Base-by-base conservation (phyloP, 1,139 yeast species). In the Hansenula lynferdii region DNA sequence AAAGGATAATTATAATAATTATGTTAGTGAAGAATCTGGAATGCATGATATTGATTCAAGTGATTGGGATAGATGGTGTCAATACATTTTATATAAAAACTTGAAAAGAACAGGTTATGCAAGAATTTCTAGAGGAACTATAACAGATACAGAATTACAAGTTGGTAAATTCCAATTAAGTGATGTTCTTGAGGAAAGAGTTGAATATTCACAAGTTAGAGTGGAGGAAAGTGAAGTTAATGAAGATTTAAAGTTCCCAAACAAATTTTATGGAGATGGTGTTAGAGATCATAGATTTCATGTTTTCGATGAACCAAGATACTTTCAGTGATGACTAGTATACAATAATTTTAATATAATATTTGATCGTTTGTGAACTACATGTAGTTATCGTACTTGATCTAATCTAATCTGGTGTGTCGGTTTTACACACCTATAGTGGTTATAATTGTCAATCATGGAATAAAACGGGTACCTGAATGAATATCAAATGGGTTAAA, bases 61-160 rank as follows among this genome's bases (percentile, higher is more conserved):
- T 10, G 98, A 92, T 60, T 86, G 94, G 84, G 98, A 92, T 58
- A 77, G 98, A 65, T 92, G 98, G 98, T 92, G 98, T 66, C 95
- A 92, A 64, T 92, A 92, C 64, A 89, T 92, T 46, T 67, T 92
- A 49, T 92, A 84, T 73, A 85, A 92, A 60, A 82, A 84, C 43
- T 67, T 92, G 62, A 83, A 79, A 60, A 84, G 96, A 61, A 79
- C 85, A 3, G 97, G 95, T 2, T 92, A 92, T 59, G 97, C 97
- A 2, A 79, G 98, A 60, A 84, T 92, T 30, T 82, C 95, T 34
- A 76, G 98, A 57, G 86, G 95, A 8, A 82, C 96, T 2, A 90
- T 92, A 49, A 92, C 98, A 2, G 98, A 92, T 57, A 92, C 98
- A 2, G 98, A 92, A 61, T 76, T 92, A 41, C 98, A 92, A 66